Percentiles rank a stretch among this genome's conserved stretches.
phyloP scores from a whole-genome alignment of 306 rosid genomes.

The Quercus wislizeni region DNA sequence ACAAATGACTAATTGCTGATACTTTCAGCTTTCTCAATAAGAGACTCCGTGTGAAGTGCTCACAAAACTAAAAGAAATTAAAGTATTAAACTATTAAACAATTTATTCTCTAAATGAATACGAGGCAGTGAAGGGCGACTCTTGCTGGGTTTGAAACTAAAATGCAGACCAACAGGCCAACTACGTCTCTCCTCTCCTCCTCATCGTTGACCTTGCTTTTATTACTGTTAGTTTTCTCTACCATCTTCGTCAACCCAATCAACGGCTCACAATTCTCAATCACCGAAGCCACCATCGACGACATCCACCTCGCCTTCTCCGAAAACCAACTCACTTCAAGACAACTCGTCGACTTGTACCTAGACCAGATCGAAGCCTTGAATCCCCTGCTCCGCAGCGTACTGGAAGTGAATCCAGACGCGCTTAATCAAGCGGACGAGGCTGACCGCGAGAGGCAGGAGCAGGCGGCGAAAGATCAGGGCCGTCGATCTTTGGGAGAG shows the following conservation, averaged over 20 bases:
- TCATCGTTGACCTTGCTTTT: background rate
- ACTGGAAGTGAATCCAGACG: slow-evolving; percentile 72
- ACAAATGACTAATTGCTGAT: too few relatives aligned
- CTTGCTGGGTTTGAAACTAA: too few relatives aligned
- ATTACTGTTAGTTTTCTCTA: background rate
- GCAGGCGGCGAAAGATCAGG: background rate
- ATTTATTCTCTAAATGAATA: too few relatives aligned
- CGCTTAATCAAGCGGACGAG: slow-evolving; percentile 48
- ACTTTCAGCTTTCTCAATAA: too few relatives aligned
- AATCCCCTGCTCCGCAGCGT: slow-evolving; percentile 59
- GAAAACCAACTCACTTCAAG: slow-evolving; percentile 38
- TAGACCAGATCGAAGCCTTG: slow-evolving; percentile 29
- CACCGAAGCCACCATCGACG: slow-evolving; percentile 52
- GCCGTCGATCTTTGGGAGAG: slow-evolving; percentile 6
- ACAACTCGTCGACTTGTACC: slow-evolving; percentile 48
- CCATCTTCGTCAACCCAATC: slow-evolving; percentile 1
- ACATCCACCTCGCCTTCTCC: slow-evolving; percentile 46
- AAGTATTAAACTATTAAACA: too few relatives aligned
- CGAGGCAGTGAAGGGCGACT: too few relatives aligned
- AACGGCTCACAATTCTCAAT: slow-evolving; percentile 26
- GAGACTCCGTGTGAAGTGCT: too few relatives aligned
- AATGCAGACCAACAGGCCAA: background rate
- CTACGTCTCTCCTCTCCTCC: background rate
- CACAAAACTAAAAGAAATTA: too few relatives aligned
- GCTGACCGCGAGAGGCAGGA: slow-evolving; percentile 48